Evolutionary conservation across 2,329 filamentous ascomycete species (phyloP), one percentile per base, ranked within the genome.

Genomic region (Pestalotiopsis fici): DNA sequence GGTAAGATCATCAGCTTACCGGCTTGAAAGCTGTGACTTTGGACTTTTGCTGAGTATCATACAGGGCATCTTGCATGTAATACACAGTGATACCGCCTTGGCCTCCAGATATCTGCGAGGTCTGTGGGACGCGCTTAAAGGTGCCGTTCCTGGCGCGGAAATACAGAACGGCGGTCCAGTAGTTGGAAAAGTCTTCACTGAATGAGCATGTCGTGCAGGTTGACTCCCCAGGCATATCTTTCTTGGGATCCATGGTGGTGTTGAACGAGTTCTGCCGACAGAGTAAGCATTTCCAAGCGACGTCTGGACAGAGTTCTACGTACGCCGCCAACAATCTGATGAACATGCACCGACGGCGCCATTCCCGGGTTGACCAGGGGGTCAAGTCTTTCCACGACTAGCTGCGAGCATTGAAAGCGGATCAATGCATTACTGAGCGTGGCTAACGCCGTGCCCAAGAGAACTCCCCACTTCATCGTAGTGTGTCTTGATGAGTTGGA

Each of bases 11-110:
- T 57, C 72, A 12, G 68, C 78, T 13, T 78, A 78, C 73, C 75
- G 59, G 59, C 12, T 62, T 80, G 73, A 83, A 83, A 0, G 82
- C 81, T 1, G 80, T 83, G 2, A 82, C 80, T 15, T 76, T 78
- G 12, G 59, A 62, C 59, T 62, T 62, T 28, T 62, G 59, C 35
- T 21, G 18, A 2, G 76, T 73, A 3, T 76, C 77, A 0, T 75
- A 76, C 0, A 69, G 67, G 11, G 71, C 66, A 12, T 71, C 61
- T 0, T 72, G 73, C 59, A 76, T 77, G 37, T 77, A 77, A 60
- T 76, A 77, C 13, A 77, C 71, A 7, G 74, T 76, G 56, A 76
- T 73, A 9, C 75, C 75, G 15, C 72, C 74, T 13, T 74, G 69
- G 25, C 72, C 73, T 4, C 67, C 67, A 23, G 74, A 72, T 61